These are phyloP conservation scores for Apodospora peruviana DNA, from an alignment of 495 filamentous ascomycete species.

Conservation along the genomic window DNA sequence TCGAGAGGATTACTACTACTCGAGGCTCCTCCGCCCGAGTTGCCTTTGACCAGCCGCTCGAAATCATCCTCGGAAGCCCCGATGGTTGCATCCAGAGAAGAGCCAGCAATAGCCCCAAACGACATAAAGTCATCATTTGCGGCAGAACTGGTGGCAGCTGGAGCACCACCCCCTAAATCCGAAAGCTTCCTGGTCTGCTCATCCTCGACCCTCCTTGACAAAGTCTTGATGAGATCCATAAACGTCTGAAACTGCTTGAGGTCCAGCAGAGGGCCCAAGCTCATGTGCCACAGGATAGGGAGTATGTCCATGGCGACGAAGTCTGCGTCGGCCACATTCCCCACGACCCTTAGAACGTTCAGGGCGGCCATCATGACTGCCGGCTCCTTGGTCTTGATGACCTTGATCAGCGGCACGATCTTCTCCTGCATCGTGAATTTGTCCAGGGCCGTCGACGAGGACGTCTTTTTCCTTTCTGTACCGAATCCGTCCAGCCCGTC, in stretches of 20 bases:
- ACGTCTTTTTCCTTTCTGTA: conserved; percentile 46
- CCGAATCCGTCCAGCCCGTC: conserved; percentile 70
- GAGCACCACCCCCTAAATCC: conserved; percentile 64
- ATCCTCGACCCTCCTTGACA: conserved; percentile 75
- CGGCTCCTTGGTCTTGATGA: conserved; percentile 95
- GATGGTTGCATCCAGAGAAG: conserved; percentile 40
- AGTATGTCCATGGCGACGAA: conserved; percentile 89
- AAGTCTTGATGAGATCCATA: conserved; percentile 75
- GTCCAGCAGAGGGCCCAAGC: conserved; percentile 80
- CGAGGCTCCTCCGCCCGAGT: conserved; percentile 9
- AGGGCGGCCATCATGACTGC: conserved; percentile 95
- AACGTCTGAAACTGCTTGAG: conserved; percentile 81
- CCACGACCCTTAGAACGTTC: conserved; percentile 75
- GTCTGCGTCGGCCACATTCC: conserved; percentile 77
- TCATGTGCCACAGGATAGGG: conserved; percentile 87
- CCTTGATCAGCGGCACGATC: conserved; percentile 82
- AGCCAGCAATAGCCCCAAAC: conserved; percentile 46
- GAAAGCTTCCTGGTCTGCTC: conserved; percentile 84
- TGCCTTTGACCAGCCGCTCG: conserved; percentile 79
- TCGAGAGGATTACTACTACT: conserved; percentile 41
- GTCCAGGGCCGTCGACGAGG: conserved; percentile 71
- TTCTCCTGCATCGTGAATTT: conserved; percentile 98
- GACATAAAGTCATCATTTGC: conserved; percentile 53
- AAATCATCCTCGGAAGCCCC: conserved; percentile 66
- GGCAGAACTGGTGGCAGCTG: conserved; percentile 27